Percentiles rank a stretch among this genome's conserved stretches.
These are phyloP conservation scores for Vachellia collinsii DNA, from an alignment of 306 rosid genomes.

Conservation along the genomic window DNA sequence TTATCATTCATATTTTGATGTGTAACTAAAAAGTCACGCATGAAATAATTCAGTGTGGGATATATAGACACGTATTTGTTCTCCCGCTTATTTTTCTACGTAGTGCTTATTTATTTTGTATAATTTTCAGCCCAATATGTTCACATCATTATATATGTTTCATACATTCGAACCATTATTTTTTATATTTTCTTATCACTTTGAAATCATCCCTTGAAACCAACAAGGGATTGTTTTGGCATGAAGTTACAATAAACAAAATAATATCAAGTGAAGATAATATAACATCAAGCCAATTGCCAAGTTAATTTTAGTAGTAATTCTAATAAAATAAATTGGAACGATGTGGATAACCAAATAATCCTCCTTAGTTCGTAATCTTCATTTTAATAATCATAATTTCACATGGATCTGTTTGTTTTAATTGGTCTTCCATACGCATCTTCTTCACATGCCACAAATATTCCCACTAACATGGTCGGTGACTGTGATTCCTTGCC, in stretches of 20 bases:
- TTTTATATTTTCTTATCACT: not conserved
- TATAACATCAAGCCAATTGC: not conserved
- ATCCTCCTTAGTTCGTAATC: not conserved
- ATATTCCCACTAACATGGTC: slow-evolving; percentile 20
- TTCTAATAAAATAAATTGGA: not conserved
- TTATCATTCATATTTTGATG: not conserved
- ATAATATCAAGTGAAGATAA: not conserved
- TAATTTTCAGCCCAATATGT: not conserved
- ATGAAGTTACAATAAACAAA: not conserved
- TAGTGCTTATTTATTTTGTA: not conserved
- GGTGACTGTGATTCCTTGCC: slow-evolving; percentile 15
- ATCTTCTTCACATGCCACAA: slow-evolving; percentile 1
- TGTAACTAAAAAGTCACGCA: not conserved
- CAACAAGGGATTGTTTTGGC: not conserved
- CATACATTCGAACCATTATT: not conserved
- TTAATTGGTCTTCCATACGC: slow-evolving; percentile 4
- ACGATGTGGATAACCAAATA: not conserved
- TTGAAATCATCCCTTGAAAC: not conserved
- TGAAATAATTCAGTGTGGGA: no score
- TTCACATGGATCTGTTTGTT: not conserved
- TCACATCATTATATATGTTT: not conserved
- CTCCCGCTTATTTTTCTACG: not conserved
- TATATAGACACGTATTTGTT: not conserved
- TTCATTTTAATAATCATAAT: slow-evolving; percentile 25
- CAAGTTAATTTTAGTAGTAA: not conserved